Base-by-base conservation (phyloP, 345 rosid genomes). In the Euphorbia peplus region DNA sequence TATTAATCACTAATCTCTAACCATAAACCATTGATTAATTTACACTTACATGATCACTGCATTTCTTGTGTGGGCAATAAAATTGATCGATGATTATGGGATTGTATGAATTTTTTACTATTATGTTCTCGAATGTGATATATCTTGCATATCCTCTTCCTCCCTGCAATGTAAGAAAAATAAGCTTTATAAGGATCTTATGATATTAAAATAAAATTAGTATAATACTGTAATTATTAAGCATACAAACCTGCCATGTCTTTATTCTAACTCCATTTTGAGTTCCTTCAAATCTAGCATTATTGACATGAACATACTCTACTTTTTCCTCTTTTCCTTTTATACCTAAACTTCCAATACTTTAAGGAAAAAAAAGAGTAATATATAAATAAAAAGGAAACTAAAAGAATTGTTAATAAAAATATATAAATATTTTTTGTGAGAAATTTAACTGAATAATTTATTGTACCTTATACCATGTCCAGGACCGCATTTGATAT, bases 41-140 rank as follows among this genome's bases (percentile, higher is more conserved):
- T 32, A 32, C 1, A 69, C 80, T 67, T 37, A 83, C 89, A 16
- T 76, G 66, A 52, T 76, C 78, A 64, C 63, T 60, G 78, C 89
- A 83, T 12, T 75, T 58, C 11, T 79, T 14, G 9, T 79, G 84
- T 26, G 80, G 78, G 22, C 90, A 82, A 48, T 85, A 82, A 73
- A 57, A 84, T 69, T 85, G 92, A 66, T 85, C 83, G 53, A 85
- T 80, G 29, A 85, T 76, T 60, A 87, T 85, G 26, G 92, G 86
- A 44, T 81, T 63, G 1, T 39, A 39, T 14, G 77, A 63, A 37
- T 54, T 70, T 16, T 55, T 29, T 6, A 70, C 35, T 4, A 4
- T 51, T 8, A 83, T 78, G 29, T 74, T 48, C 59, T 78, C 85
- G 28, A 82, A 86, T 1, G 60, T 19, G 35, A 86, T 64, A 48